Conservation (phyloP, 1,139 yeast species). For the Lodderomyces metapsilosis region DNA sequence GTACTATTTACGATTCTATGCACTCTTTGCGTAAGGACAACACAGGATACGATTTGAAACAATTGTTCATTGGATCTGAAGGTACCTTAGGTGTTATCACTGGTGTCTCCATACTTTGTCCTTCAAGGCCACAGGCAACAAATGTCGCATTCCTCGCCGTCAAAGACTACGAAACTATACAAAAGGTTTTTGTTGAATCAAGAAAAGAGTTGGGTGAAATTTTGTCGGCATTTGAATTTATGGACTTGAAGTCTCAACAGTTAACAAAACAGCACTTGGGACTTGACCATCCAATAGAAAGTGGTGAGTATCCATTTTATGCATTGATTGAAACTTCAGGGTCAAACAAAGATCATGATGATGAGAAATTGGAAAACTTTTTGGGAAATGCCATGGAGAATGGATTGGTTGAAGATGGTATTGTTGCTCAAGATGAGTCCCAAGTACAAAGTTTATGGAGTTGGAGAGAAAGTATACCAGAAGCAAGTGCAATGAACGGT, state of each 20-base stretch:
- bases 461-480: slow-evolving; percentile 94
- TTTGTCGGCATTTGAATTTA: slow-evolving; percentile 90
- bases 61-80: slow-evolving; percentile 88
- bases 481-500: slow-evolving; percentile 79
- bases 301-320: slow-evolving; percentile 75
- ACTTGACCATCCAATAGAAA: slow-evolving; percentile 74
- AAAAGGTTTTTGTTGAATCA: slow-evolving; percentile 76
- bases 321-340: slow-evolving; percentile 93
- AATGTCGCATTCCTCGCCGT: slow-evolving; percentile 90
- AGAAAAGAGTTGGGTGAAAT: slow-evolving; percentile 79
- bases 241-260: slow-evolving; percentile 78
- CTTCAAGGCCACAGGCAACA: slow-evolving; percentile 83
- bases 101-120: slow-evolving; percentile 86
- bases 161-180: slow-evolving; percentile 77
- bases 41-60: slow-evolving; percentile 92
- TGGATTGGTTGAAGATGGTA: slow-evolving; percentile 85
- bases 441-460: slow-evolving; percentile 83
- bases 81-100: slow-evolving; percentile 91
- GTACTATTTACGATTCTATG: slow-evolving; percentile 77
- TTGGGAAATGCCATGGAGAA: slow-evolving; percentile 82
- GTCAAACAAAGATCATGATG: slow-evolving; percentile 82
- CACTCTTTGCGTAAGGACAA: slow-evolving; percentile 87
- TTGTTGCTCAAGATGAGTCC: slow-evolving; percentile 91
- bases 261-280: slow-evolving; percentile 58
- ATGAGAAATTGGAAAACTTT: slow-evolving; percentile 73